A percentile compares a stretch with the other conserved stretches of the same genome.
phyloP scores from a whole-genome alignment of 2,329 filamentous ascomycete species.

The Xylogone sp. region DNA sequence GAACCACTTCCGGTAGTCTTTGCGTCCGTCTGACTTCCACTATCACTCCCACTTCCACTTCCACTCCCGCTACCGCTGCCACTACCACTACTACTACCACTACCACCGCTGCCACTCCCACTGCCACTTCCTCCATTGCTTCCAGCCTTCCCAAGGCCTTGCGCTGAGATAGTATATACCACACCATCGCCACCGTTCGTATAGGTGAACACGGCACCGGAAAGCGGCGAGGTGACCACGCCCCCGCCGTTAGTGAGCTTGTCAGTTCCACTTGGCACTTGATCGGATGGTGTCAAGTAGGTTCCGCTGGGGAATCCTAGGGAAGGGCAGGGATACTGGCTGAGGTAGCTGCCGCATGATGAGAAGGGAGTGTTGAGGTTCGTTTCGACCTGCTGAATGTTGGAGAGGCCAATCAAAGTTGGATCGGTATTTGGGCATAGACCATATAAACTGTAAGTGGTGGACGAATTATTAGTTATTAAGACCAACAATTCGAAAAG shows the following conservation, averaged over 20 bases:
- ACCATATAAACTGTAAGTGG: slow-evolving; percentile 1
- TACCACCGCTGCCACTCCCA: background rate
- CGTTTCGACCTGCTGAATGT: slow-evolving; percentile 1
- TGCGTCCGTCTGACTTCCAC: background rate
- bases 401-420: background rate
- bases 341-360: slow-evolving; percentile 15
- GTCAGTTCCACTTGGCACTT: slow-evolving; percentile 26
- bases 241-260: slow-evolving; percentile 27
- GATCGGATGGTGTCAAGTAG: slow-evolving; percentile 17
- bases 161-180: slow-evolving; percentile 32
- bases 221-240: slow-evolving; percentile 30
- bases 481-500: too few relatives aligned
- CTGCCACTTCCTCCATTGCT: background rate
- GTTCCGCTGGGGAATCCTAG: slow-evolving; percentile 19
- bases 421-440: slow-evolving; percentile 3
- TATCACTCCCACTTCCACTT: slow-evolving; percentile 1
- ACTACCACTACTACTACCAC: background rate
- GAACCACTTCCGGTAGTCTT: background rate
- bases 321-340: slow-evolving; percentile 19
- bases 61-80: background rate
- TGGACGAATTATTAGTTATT: background rate
- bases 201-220: slow-evolving; percentile 31
- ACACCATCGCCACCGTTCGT: slow-evolving; percentile 24
- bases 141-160: background rate
- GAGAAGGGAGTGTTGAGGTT: slow-evolving; percentile 15